These are phyloP conservation scores for Sistotremastrum suecicum DNA, from an alignment of 768 basidiomycete species.

Conservation along the genomic window DNA sequence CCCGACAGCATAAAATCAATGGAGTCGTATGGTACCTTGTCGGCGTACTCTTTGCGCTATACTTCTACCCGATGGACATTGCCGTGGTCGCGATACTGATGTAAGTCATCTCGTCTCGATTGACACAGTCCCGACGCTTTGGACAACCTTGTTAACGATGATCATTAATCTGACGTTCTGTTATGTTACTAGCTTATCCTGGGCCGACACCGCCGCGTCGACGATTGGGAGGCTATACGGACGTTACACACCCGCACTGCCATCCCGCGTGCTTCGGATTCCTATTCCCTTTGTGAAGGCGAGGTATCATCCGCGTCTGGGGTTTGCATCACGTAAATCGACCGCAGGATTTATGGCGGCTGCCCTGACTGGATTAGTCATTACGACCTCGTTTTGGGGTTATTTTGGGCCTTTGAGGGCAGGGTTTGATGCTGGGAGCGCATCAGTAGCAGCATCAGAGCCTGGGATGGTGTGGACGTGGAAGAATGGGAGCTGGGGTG, in stretches of 20 bases:
- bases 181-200: constrained; percentile 52
- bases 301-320: constrained; percentile 22
- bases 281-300: constrained; percentile 6
- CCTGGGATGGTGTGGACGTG: constrained; percentile 14
- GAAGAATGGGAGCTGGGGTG: constrained; percentile 28
- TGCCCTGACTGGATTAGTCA: constrained; percentile 50
- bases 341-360: constrained; percentile 77
- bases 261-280: constrained; percentile 24
- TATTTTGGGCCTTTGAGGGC: constrained; percentile 30
- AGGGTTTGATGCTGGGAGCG: constrained; percentile 16
- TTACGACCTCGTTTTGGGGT: constrained; percentile 62
- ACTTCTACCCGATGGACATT: constrained; percentile 69
- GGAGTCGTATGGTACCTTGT: constrained; percentile 89
- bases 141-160: constrained; percentile 1
- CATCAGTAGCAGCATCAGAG: constrained; percentile 4
- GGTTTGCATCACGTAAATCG: constrained; percentile 71
- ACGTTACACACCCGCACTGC: constrained; percentile 47
- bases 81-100: constrained; percentile 84
- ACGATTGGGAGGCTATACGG: constrained; percentile 83
- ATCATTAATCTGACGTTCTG: not conserved
- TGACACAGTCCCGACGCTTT: not conserved
- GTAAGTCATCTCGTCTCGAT: constrained; percentile 32
- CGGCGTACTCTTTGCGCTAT: constrained; percentile 66
- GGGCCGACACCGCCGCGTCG: constrained; percentile 92
- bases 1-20: constrained; percentile 48